A percentile compares a stretch with the other conserved stretches of the same genome.
These are phyloP conservation scores for Fusarium domesticum DNA, from an alignment of 2,329 filamentous ascomycete species.

Conservation along the genomic window DNA sequence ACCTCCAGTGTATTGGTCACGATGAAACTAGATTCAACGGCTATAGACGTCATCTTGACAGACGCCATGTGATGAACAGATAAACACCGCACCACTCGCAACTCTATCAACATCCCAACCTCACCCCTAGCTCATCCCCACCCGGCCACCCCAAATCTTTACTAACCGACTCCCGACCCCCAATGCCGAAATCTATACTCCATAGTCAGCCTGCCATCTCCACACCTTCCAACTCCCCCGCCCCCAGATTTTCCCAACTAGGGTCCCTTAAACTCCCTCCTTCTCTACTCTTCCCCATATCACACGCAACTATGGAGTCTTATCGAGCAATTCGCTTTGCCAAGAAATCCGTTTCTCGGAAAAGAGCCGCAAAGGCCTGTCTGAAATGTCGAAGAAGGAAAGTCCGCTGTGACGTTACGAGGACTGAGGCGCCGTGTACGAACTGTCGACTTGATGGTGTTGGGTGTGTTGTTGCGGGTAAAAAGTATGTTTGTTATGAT, in stretches of 20 bases:
- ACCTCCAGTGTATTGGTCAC: no score
- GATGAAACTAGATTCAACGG: no score
- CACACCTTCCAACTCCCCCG: no score
- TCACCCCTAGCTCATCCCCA: background rate
- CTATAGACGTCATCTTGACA: no score
- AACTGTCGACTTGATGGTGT: slow-evolving; percentile 22
- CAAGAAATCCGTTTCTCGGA: slow-evolving; percentile 20
- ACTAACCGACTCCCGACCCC: background rate
- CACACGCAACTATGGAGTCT: background rate
- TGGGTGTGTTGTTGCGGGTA: background rate
- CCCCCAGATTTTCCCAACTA: background rate
- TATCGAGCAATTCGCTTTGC: slow-evolving; percentile 12
- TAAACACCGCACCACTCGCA: background rate
- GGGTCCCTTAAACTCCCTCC: background rate
- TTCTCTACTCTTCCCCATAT: background rate
- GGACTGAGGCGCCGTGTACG: slow-evolving; percentile 19
- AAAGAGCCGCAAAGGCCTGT: slow-evolving; percentile 21
- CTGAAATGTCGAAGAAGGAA: slow-evolving; percentile 23
- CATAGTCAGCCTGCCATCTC: no score
- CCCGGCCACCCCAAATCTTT: background rate
- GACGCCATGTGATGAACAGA: no score
- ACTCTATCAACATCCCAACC: background rate
- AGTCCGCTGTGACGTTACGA: slow-evolving; percentile 23
- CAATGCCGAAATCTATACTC: background rate
- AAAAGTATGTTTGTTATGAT: no score